Evolutionary conservation across 257 asterid genomes (phyloP), one percentile per base, ranked within the genome.

Genomic region (Fraxinus pennsylvanica): DNA sequence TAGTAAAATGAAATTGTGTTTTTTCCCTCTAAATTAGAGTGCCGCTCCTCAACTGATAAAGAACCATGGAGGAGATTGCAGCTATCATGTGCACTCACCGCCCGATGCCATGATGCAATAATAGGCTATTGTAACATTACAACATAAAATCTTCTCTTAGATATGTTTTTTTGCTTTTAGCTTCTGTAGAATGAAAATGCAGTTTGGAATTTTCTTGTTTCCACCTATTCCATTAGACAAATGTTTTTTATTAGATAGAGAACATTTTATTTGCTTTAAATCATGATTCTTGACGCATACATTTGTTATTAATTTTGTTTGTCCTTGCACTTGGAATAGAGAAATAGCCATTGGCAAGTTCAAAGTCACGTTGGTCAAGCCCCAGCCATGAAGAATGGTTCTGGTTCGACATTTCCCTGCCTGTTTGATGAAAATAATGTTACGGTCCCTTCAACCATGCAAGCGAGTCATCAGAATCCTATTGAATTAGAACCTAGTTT

Each of bases 271-370:
- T 71, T 77, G 12, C 73, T 71, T 73, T 76, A 8, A 38, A 74
- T 61, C 71, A 68, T 69, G 47, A 70, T 35, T 63, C 73, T 75
- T 69, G 54, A 72, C 25, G 74, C 71, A 50, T 81, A 45, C 68
- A 5, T 54, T 78, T 67, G 59, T 36, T 63, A 68, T 32, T 69
- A 13, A 76, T 57, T 76, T 67, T 57, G 29, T 79, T 30, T n/a
- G n/a, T 78, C 63, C 9, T 80, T 71, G 61, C 72, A 13, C 68
- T 74, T 83, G 84, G 61, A 69, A 75, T 79, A 93, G 99, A 92
- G 97, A 85, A 96, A 92, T 84, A 93, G 92, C 84, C 98, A 93
- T 39, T 96, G 99, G 99, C 94, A 88, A 15, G 77, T 85, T 61
- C 97, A 86, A 80, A 82, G 81, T 81, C 86, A 89, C 47, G 84